Percentiles rank a stretch among this genome's conserved stretches.
Evolutionary conservation across 257 asterid species (phyloP).

Genomic region (Craterostigma plantagineum): DNA sequence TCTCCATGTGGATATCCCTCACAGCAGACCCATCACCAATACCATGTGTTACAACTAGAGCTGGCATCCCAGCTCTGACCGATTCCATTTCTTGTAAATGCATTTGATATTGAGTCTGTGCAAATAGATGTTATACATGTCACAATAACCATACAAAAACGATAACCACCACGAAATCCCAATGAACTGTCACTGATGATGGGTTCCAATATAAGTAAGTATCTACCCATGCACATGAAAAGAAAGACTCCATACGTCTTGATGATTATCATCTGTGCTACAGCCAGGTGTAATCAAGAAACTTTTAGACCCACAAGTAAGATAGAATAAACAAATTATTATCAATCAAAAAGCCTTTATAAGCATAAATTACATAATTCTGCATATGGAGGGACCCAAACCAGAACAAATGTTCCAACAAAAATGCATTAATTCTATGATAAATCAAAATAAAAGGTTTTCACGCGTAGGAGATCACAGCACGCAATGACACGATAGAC

Average conservation of each 20-base stretch:
- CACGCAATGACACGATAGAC: not conserved
- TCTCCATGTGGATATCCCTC: constrained; percentile 89
- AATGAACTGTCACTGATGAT: not conserved
- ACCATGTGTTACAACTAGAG: constrained; percentile 56
- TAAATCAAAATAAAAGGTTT: not conserved
- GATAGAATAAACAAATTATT: no score
- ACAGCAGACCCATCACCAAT: constrained; percentile 49
- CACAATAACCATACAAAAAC: constrained; percentile 7
- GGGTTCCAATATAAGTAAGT: no score
- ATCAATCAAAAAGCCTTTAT: no score
- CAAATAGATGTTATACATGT: constrained; percentile 7
- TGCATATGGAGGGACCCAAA: no score
- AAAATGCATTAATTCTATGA: not conserved
- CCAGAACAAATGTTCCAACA: no score
- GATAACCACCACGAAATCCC: not conserved
- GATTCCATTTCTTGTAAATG: constrained; percentile 95
- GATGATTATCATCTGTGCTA: no score
- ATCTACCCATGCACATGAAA: no score
- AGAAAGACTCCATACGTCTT: no score
- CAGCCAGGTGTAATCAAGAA: no score
- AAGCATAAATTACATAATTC: no score
- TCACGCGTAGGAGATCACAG: constrained; percentile 3
- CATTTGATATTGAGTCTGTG: constrained; percentile 63
- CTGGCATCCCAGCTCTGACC: constrained; percentile 92
- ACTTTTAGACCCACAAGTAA: no score